These are phyloP conservation scores for Kwoniella shandongensis DNA, from an alignment of 768 basidiomycete species.

Conservation along the genomic window DNA sequence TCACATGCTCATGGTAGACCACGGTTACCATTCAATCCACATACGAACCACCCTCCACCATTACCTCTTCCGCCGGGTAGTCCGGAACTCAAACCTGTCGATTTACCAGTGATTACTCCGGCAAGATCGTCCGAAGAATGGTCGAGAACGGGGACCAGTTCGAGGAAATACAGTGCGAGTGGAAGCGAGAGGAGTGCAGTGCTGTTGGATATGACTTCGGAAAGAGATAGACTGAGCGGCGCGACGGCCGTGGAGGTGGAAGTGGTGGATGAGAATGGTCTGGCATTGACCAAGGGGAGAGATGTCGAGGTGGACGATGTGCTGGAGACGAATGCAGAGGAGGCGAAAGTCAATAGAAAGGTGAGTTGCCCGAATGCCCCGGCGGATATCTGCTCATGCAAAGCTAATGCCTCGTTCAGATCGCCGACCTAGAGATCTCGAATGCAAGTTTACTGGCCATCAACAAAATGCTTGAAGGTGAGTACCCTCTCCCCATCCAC, in stretches of 20 bases:
- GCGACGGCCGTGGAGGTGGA: slow-evolving; percentile 11
- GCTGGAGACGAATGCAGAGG: slow-evolving; percentile 26
- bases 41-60: slow-evolving; percentile 11
- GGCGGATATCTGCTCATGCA: no score
- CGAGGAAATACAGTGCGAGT: slow-evolving; percentile 5
- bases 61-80: slow-evolving; percentile 24
- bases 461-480: slow-evolving; percentile 49
- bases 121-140: slow-evolving; percentile 17
- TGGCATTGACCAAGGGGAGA: slow-evolving; percentile 5
- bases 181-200: slow-evolving; percentile 8
- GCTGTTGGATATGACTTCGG: not conserved
- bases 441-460: slow-evolving; percentile 49
- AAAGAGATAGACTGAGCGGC: slow-evolving; percentile 25
- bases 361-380: slow-evolving; percentile 8
- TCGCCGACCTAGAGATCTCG: slow-evolving; percentile 52
- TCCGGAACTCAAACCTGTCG: slow-evolving; percentile 25
- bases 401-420: no score
- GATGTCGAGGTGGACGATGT: slow-evolving; percentile 15
- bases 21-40: slow-evolving; percentile 9
- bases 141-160: slow-evolving; percentile 5
- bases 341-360: slow-evolving; percentile 40
- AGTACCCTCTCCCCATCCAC: not conserved
- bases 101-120: slow-evolving; percentile 32
- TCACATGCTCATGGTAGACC: slow-evolving; percentile 3
- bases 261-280: not conserved